Evolutionary conservation across 192 early-diverging fungal species (phyloP).

Genomic region (Coemansia reversa): DNA sequence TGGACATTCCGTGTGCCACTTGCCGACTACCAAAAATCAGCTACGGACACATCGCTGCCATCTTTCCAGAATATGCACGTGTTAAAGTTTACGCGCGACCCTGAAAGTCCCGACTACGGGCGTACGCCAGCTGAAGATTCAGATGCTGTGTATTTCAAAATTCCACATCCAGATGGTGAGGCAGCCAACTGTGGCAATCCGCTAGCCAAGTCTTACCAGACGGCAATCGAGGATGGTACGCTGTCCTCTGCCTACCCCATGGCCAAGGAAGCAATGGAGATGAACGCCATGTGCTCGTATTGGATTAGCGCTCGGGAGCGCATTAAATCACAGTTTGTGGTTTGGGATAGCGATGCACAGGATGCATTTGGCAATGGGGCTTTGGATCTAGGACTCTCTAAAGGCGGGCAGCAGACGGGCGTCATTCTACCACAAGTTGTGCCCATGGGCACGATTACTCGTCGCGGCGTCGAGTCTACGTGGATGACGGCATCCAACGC

Average conservation of each 20-base stretch:
- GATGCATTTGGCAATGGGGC: conserved; percentile 40
- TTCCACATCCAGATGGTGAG: conserved; percentile 89
- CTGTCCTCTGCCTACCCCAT: conserved; percentile 68
- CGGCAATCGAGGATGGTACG: conserved; percentile 75
- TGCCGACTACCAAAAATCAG: conserved; percentile 28
- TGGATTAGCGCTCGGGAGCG: conserved; percentile 87
- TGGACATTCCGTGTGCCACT: conserved; percentile 80
- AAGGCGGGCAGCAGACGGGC: conserved; percentile 30
- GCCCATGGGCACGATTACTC: conserved; percentile 95
- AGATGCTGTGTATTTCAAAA: conserved; percentile 58
- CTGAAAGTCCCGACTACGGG: conserved; percentile 54
- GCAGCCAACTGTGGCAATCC: conserved; percentile 78
- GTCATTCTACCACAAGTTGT: conserved; percentile 89
- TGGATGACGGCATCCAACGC: conserved; percentile 98
- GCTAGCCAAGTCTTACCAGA: conserved; percentile 78
- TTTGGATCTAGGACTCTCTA: conserved; percentile 28
- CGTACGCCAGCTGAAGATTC: conserved; percentile 28
- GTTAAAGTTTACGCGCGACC: conserved; percentile 42
- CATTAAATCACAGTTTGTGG: conserved; percentile 80
- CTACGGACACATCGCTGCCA: conserved; percentile 11
- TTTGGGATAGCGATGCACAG: conserved; percentile 61
- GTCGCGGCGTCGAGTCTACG: conserved; percentile 86
- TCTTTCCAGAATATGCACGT: conserved; percentile 36
- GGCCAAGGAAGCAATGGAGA: conserved; percentile 75
- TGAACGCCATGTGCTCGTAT: conserved; percentile 82